These are phyloP conservation scores for Lathyrus tuberosus DNA, from an alignment of 306 rosid species.

Conservation along the genomic window DNA sequence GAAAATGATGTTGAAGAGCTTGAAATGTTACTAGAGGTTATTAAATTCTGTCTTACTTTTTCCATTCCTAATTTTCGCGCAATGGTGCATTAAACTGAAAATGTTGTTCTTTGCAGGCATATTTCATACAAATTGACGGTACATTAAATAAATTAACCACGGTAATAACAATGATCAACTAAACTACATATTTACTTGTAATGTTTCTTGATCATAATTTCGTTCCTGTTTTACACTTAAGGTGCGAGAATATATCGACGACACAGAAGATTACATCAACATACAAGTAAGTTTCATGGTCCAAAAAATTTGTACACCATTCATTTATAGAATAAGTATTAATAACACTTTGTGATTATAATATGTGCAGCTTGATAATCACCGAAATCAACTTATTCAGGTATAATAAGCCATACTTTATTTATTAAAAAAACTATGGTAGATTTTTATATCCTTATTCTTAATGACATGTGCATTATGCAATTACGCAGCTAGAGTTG, in stretches of 20 bases:
- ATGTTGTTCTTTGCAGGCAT: constrained; percentile 58
- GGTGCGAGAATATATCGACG: constrained; percentile 84
- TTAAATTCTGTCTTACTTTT: neutral
- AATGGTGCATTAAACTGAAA: constrained; percentile 28
- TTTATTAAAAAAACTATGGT: neutral
- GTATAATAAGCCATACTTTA: constrained; percentile 38
- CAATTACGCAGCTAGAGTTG: constrained; percentile 74
- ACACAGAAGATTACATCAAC: constrained; percentile 87
- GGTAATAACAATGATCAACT: constrained; percentile 43
- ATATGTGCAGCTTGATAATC: constrained; percentile 78
- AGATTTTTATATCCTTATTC: neutral
- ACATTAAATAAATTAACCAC: constrained; percentile 75
- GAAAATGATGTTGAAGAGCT: constrained; percentile 82
- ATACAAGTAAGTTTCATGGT: constrained; percentile 63
- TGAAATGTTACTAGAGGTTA: constrained; percentile 87
- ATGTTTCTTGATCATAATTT: constrained; percentile 7
- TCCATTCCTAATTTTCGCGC: too few species aligned
- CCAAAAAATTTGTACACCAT: neutral
- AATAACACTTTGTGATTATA: constrained; percentile 8
- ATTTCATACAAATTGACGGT: constrained; percentile 77
- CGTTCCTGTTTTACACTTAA: constrained; percentile 30
- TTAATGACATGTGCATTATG: constrained; percentile 11
- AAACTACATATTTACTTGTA: constrained; percentile 15
- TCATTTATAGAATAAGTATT: constrained; percentile 24
- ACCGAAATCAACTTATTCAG: constrained; percentile 87